Evolutionary conservation across 208 protist genomes (phyloP), one percentile per base, ranked within the genome.

Genomic region (Vickermania spadyakhi): DNA sequence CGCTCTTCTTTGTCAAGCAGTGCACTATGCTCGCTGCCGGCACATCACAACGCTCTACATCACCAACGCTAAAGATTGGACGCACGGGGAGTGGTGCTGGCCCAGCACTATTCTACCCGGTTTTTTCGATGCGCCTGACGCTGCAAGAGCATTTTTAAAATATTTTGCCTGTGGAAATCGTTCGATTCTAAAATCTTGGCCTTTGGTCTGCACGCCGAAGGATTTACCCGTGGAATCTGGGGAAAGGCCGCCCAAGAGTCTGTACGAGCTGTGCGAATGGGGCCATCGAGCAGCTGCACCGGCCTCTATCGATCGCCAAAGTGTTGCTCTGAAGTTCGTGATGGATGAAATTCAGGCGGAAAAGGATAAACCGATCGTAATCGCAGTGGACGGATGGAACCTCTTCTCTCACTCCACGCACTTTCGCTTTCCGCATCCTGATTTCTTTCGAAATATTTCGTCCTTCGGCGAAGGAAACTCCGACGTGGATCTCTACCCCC

Each of bases 41-140:
- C 68, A 70, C 25, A 58, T 94, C 26, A 60, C 84, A 11, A 94
- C 87, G 1, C 67, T 96, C 25, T 96, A 94, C 77, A 62, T 96
- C 0, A 80, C 90, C 14, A 79, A 93, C 58, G 86, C 90, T 0
- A 84, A 85, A 56, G 31, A 59, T n/a, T 96, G 90, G 87, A 94
- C 86, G 23, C 87, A 93, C 49, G 90, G 90, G 5, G 87, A 94
- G 63, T 96, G 85, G 81, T 93, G 84, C 66, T 93, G 86, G 85
- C 90, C 90, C 11, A 93, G 84, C 61, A 93, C 84, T 2, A 84
- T 94, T 41, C 62, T 96, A 21, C 90, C 86, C 11, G 90, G 90
- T 22, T 96, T 96, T 59, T 96, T 94, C 72, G 90, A 96, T 69
- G 83, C 79, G 7, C 90, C 90, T 7, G 87, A 96, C 60, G 90